Evolutionary conservation across 1,139 yeast genomes (phyloP), one percentile per base, ranked within the genome.

Genomic region (Pichia sp.): DNA sequence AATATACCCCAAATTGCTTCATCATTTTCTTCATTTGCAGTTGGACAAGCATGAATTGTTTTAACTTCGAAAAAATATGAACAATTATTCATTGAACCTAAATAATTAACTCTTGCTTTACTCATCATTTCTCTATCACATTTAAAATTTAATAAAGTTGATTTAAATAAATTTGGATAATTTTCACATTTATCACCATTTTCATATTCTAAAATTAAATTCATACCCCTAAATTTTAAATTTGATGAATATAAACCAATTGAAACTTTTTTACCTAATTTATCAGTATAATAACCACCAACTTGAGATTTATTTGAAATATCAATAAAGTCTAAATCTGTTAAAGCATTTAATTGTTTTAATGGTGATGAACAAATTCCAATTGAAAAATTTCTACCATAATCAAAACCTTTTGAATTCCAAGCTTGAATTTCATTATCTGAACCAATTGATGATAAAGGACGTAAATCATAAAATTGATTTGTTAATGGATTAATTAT

Each of bases 11-110:
- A 69, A 5, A 78, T 77, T 2, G 80, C 81, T 51, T 72, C 60
- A 48, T 77, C 74, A 53, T 76, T 78, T 43, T 67, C 65, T 47
- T 68, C 64, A 48, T 82, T 78, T 10, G 87, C 81, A 0, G 90
- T 82, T 0, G 96, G 89, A 63, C 97, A 89, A 0, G 96, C 96
- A 61, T 83, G 86, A 41, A 86, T 81, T 4, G 96, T 85, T 53
- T 89, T 68, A 27, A 87, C 87, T 61, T 89, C 96, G 62, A 89
- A 89, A 58, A 83, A 76, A 63, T 84, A 89, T 33, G 84, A 77
- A 63, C 97, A 89, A 49, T 87, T 85, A 62, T 86, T 76, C 34
- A 76, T 61, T 16, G 78, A 78, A 1, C 95, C 94, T 30, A 89
- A 73, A 58, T 74, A 87, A 8, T 87, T 74, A 1, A 87, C 69